Base-by-base conservation (phyloP, 139 green algal genomes). In the Limnomonas spitsbergensis region DNA sequence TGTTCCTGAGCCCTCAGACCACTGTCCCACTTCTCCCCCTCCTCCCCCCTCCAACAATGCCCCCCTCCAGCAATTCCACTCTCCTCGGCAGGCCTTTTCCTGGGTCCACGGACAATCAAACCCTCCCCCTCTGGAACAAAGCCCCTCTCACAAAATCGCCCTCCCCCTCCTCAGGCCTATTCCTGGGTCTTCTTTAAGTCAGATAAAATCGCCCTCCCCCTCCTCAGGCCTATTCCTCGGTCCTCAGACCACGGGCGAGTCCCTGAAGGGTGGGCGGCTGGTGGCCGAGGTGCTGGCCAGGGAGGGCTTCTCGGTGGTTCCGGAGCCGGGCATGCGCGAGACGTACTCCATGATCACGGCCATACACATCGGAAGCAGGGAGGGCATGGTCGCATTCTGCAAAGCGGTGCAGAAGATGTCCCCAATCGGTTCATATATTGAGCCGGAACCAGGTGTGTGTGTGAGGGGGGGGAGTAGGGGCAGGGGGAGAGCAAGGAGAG, bases 351-450 rank as follows among this genome's bases (percentile, higher is more conserved):
- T 96, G 84, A 97, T 98, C 83, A 97, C 96, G 29, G 89, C 94
- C 0, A 86, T 98, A 39, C 76, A 94, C 75, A 80, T 98, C 54
- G 86, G 91, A 68, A 89, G 47, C 61, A 52, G 40, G 1, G 85
- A 89, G 2, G 56, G 66, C 40, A 97, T 98, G 91, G 75, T 87
- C 0, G 88, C 92, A 6, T 98, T 98, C 83, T 97, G 92, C 81
- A 68, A 82, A 6, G 91, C 91, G 26, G 88, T 98, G 26, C 94
- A 98, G 86, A 61, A 54, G 26, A 80, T 84, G 66, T 95, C 81
- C 34, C 94, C 94, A n/a, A 88, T 98, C 1, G 93, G 92, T 1
- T 93, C 90, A 1, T 98, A 98, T 83, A 89, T 98, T 38, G 66
- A 66, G 35, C 95, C 95, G 0, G 85, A 89, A 39, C 91, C 94